Evolutionary conservation across 345 rosid species (phyloP), one percentile per base, ranked within the genome.

Genomic region (Balakata baccata): DNA sequence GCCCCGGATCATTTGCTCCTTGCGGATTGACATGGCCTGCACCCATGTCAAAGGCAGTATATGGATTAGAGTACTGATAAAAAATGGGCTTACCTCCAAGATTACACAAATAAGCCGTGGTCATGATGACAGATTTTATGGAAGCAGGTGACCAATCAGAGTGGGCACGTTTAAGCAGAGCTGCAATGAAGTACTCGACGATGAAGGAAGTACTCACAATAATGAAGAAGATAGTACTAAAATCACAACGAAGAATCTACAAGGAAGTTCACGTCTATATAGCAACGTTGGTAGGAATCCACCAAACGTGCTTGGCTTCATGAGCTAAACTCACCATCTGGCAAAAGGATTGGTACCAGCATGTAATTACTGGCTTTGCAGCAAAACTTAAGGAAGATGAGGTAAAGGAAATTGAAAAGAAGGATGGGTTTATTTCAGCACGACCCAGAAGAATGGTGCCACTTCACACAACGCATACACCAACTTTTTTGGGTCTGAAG

Each of bases 101-200:
- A 17, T 75, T 75, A 7, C 20, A 7, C 52, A 49, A 45, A 49
- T 41, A 1, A 59, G 84, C 83, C 4, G 87, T 80, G 39, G 90
- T 87, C 54, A 89, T 84, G 5, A 87, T 78, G 39, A 90, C 88
- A 11, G 92, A 89, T 81, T 82, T 85, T 49, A 89, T 80, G 61
- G 90, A 88, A 0, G 89, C 89, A 0, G 92, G 89, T 47, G 92
- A 87, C 92, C 92, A 85, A 18, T 78, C 75, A 25, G 83, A 80
- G 54, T 87, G 90, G 18, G 79, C 25, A 52, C 81, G 70, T 75
- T 70, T 89, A 37, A 88, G 83, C 78, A 90, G 84, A 59, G 89
- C 86, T 11, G 84, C 87, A 12, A 89, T 83, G 53, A n/a, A n/a
- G n/a, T n/a, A n/a, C n/a, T n/a, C n/a, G n/a, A n/a, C n/a, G n/a